phyloP scores from a whole-genome alignment of 768 basidiomycete genomes.

The Myochromella boudieri region DNA sequence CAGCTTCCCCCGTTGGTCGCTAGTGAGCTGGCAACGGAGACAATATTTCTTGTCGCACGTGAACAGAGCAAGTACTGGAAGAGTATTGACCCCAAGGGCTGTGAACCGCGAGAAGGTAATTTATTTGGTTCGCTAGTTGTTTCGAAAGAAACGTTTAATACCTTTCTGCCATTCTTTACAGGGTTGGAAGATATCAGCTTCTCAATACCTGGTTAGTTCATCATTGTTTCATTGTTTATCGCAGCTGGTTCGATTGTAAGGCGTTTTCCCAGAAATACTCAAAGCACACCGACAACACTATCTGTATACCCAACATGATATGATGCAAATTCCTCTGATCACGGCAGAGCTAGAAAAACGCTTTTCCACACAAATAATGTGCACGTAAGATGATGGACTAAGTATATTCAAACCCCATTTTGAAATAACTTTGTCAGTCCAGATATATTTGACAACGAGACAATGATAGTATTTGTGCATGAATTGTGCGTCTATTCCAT shows the following conservation, averaged over 20 bases:
- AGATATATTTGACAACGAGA: slow-evolving; percentile 76
- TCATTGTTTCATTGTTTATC: slow-evolving; percentile 1
- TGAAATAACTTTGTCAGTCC: slow-evolving; percentile 39
- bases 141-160: slow-evolving; percentile 1
- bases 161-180: no score
- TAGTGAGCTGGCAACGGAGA: slow-evolving; percentile 81
- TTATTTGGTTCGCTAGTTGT: not conserved
- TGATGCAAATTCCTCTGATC: slow-evolving; percentile 82
- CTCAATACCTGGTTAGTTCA: slow-evolving; percentile 63
- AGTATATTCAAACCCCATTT: not conserved
- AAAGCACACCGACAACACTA: slow-evolving; percentile 88
- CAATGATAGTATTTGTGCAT: slow-evolving; percentile 86
- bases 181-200: slow-evolving; percentile 62
- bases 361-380: slow-evolving; percentile 83
- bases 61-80: slow-evolving; percentile 94
- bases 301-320: slow-evolving; percentile 69
- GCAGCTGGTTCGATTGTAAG: not conserved
- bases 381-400: slow-evolving; percentile 84
- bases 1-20: slow-evolving; percentile 72
- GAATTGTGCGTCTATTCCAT: slow-evolving; percentile 74
- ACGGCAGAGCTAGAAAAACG: slow-evolving; percentile 61
- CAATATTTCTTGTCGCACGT: slow-evolving; percentile 83
- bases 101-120: slow-evolving; percentile 81
- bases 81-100: slow-evolving; percentile 75
- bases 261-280: slow-evolving; percentile 60